Conservation (phyloP, 768 basidiomycete species). For the Dentipellis sp. region DNA sequence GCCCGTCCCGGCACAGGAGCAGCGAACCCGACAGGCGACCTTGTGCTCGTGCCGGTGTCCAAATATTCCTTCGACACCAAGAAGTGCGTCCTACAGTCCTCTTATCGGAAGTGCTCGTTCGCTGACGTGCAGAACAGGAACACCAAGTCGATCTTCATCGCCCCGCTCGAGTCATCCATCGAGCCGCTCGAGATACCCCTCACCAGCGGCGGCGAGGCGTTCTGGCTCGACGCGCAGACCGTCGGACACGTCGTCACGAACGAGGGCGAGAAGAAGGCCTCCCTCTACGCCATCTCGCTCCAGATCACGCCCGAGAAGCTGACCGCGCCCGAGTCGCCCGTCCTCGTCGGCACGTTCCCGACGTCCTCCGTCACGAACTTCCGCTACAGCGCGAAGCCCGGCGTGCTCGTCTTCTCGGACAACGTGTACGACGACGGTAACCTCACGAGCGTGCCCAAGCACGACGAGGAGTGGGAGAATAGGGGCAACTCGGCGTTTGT, state of each 20-base stretch:
- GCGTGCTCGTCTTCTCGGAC: conserved; percentile 76
- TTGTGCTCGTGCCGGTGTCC: conserved; percentile 57
- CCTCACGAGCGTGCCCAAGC: conserved; percentile 54
- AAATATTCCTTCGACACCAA: conserved; percentile 67
- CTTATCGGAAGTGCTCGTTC: not conserved
- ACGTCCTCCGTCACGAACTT: conserved; percentile 64
- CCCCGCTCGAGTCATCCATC: conserved; percentile 43
- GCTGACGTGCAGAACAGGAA: conserved; percentile 35
- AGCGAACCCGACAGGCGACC: conserved; percentile 60
- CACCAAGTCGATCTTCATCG: conserved; percentile 56
- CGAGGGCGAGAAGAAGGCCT: conserved; percentile 37
- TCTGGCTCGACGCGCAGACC: conserved; percentile 72
- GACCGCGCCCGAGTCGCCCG: conserved; percentile 27
- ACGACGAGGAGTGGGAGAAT: conserved; percentile 65
- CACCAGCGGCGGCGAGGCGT: conserved; percentile 59
- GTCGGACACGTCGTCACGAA: conserved; percentile 57
- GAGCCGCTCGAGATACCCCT: conserved; percentile 51
- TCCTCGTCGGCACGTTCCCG: conserved; percentile 56
- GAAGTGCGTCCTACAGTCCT: conserved; percentile 38
- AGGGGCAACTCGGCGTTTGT: conserved; percentile 59
- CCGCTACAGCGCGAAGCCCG: conserved; percentile 45
- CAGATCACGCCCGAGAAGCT: conserved; percentile 30
- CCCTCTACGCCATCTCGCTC: conserved; percentile 54
- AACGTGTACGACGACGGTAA: conserved; percentile 71
- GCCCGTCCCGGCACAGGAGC: conserved; percentile 56